These are phyloP conservation scores for Dactylella cylindrospora DNA, from an alignment of 2,329 filamentous ascomycete species.

Conservation along the genomic window DNA sequence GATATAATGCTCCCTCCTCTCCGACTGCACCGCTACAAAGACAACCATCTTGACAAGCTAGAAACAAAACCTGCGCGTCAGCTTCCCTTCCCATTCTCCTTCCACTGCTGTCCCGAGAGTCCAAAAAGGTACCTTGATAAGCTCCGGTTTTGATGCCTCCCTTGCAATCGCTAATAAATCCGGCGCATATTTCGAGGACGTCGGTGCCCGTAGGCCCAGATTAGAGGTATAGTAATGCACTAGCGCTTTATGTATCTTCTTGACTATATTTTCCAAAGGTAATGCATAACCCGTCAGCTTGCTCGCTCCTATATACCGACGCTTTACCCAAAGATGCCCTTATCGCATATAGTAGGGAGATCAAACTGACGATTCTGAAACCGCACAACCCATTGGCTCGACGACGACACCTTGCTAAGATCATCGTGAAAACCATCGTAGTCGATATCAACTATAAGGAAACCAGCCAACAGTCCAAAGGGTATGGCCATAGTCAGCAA, in stretches of 20 bases:
- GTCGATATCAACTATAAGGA: slow-evolving; percentile 48
- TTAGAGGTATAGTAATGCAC: slow-evolving; percentile 48
- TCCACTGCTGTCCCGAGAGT: not conserved
- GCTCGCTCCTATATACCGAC: not conserved
- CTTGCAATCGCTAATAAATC: slow-evolving; percentile 49
- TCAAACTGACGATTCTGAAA: slow-evolving; percentile 47
- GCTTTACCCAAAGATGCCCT: no score
- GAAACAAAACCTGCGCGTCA: not conserved
- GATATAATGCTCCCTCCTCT: slow-evolving; percentile 48
- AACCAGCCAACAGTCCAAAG: not conserved
- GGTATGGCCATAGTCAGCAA: not conserved
- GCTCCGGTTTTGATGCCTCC: slow-evolving; percentile 47
- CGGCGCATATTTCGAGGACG: slow-evolving; percentile 44
- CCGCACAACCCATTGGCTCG: slow-evolving; percentile 47
- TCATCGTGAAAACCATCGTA: slow-evolving; percentile 47
- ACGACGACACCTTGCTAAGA: slow-evolving; percentile 43
- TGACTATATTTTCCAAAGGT: slow-evolving; percentile 37
- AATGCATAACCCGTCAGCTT: not conserved
- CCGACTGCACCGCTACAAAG: slow-evolving; percentile 48
- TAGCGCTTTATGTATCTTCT: slow-evolving; percentile 48
- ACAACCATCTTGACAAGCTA: slow-evolving; percentile 49
- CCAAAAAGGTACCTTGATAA: slow-evolving; percentile 46
- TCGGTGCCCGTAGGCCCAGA: slow-evolving; percentile 47
- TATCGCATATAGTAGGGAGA: no score
- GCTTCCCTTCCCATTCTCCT: not conserved